A percentile compares a stretch with the other conserved stretches of the same genome.
Conservation (phyloP, 768 basidiomycete genomes). For the Amanita brunnescens region DNA sequence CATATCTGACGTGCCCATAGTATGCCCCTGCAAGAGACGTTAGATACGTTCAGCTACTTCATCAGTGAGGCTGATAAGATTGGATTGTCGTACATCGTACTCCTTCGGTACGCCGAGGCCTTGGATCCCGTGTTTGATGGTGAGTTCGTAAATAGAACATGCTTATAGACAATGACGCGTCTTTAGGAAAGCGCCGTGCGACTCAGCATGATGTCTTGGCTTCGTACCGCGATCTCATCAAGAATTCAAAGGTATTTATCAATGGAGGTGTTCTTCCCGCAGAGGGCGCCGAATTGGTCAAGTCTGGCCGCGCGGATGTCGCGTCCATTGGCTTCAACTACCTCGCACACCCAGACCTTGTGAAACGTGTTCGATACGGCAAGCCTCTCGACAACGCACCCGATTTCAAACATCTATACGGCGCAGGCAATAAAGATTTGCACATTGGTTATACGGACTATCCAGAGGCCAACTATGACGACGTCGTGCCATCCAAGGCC, state of each 20-base stretch:
- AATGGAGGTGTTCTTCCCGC: constrained; percentile 27
- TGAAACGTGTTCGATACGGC: constrained; percentile 24
- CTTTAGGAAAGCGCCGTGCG: constrained; percentile 24
- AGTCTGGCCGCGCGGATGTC: constrained; percentile 26
- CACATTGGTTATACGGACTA: constrained; percentile 30
- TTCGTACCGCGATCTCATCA: constrained; percentile 26
- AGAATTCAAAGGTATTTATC: constrained; percentile 28
- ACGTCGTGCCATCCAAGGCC: no score
- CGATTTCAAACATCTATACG: constrained; percentile 20
- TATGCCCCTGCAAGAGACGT: constrained; percentile 36
- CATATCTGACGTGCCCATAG: constrained; percentile 11
- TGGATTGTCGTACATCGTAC: constrained; percentile 22
- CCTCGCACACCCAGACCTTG: constrained; percentile 34
- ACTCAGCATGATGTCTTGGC: constrained; percentile 31
- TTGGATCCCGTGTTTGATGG: constrained; percentile 23
- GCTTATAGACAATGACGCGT: neutral
- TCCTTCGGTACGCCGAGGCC: constrained; percentile 18
- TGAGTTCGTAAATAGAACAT: constrained; percentile 7
- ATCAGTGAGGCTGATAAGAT: constrained; percentile 31
- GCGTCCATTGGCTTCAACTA: constrained; percentile 28
- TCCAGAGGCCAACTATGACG: constrained; percentile 17
- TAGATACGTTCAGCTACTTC: constrained; percentile 34
- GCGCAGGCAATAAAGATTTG: constrained; percentile 16
- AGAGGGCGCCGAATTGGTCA: constrained; percentile 29
- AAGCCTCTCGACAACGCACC: constrained; percentile 26